Evolutionary conservation across 352 stramenopile genomes (phyloP).

Genomic region (Stephanocyclus meneghinianus): DNA sequence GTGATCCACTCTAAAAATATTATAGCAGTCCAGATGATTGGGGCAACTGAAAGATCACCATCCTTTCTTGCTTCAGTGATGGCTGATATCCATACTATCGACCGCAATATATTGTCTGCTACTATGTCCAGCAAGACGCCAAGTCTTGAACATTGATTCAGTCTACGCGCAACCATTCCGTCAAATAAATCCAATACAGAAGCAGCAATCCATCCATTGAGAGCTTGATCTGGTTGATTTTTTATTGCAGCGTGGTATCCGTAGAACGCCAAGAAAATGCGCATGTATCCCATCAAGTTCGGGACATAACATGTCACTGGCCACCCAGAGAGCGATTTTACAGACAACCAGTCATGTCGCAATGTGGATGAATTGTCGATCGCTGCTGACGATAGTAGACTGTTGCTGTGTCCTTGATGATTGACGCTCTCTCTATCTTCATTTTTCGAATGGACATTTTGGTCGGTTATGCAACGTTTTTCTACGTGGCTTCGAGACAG

Average conservation of each 20-base stretch:
- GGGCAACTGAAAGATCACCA: slow-evolving; percentile 5
- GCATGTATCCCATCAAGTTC: slow-evolving; percentile 60
- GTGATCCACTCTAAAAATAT: slow-evolving; percentile 69
- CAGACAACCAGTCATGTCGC: too few species aligned
- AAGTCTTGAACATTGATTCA: slow-evolving; percentile 65
- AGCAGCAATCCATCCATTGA: slow-evolving; percentile 54
- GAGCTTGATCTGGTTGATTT: slow-evolving; percentile 24
- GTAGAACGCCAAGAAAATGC: slow-evolving; percentile 55
- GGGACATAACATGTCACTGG: slow-evolving; percentile 51
- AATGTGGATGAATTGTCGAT: too few species aligned
- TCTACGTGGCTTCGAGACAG: too few species aligned
- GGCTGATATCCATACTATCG: slow-evolving; percentile 51
- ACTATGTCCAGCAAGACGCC: slow-evolving; percentile 64
- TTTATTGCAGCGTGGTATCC: slow-evolving; percentile 42
- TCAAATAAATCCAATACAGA: slow-evolving; percentile 64
- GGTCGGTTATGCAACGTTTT: too few species aligned
- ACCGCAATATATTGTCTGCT: slow-evolving; percentile 66
- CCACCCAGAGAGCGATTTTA: slow-evolving; percentile 9
- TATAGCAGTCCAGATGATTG: slow-evolving; percentile 16
- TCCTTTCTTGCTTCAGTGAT: slow-evolving; percentile 24
- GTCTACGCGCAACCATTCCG: slow-evolving; percentile 49
- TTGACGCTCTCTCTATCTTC: too few species aligned
- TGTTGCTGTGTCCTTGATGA: too few species aligned
- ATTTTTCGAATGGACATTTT: too few species aligned
- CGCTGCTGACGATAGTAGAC: too few species aligned